Evolutionary conservation across 2,329 filamentous ascomycete genomes (phyloP), one percentile per base, ranked within the genome.

Genomic region (Fusarium fujikuroi): DNA sequence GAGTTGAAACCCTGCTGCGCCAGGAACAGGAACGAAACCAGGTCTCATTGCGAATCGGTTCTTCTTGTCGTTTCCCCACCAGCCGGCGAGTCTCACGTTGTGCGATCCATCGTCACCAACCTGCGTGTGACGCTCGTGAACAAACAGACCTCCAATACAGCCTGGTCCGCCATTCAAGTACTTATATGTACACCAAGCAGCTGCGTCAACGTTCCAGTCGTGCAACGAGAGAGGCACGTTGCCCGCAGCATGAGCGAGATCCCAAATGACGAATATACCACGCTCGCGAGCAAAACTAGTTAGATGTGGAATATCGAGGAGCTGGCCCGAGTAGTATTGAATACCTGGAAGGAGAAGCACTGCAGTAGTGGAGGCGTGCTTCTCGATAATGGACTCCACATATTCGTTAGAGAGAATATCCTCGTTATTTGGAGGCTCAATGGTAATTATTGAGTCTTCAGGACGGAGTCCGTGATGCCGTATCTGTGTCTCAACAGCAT

Each of bases 151-250:
- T 12, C 89, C 93, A 72, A 95, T 95, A 18, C 90, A 88, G 9
- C 94, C 94, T 0, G 94, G 93, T 0, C 94, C 94, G 50, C 91
- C 89, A 79, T 95, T 96, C 77, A 96, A 86, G 82, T 97, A 97
- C 83, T 97, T 97, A 85, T 96, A 97, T 53, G 90, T 94, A 80
- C 94, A 97, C 94, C 94, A 97, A 34, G 88, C 92, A 19, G 94
- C 93, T 76, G 95, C 95, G 80, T 97, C 94, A 50, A 95, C 93
- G 72, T 92, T 87, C 93, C 94, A 96, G 72, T 94, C 92, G 81
- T 96, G 93, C 36, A 97, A 85, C 46, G 86, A 82, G 30, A 97
- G 81, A 18, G 91, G 89, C 4, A 95, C 92, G 77, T 97, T 97
- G 36, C 94, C 94, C 32, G 88, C 92, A 2, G 93, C 93, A 80